A percentile compares a stretch with the other conserved stretches of the same genome.
Conservation (phyloP, 345 rosid species). For the Citrus maxima region DNA sequence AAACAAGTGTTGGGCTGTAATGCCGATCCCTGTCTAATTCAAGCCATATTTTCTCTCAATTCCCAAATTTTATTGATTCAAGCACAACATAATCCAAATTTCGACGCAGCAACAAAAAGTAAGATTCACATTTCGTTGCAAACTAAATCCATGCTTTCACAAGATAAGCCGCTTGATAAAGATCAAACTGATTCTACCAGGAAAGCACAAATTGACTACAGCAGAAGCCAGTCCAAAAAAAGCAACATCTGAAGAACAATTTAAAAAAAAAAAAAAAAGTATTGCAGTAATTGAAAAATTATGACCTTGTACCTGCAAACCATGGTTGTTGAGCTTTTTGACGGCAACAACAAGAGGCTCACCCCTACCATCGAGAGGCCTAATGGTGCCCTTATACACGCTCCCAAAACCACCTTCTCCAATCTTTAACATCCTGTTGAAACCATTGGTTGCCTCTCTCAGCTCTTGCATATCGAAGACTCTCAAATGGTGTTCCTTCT, state of each 20-base stretch:
- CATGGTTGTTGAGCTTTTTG: slow-evolving; percentile 73
- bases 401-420: slow-evolving; percentile 99
- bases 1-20: not conserved
- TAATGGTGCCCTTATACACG: slow-evolving; percentile 74
- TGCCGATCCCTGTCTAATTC: not conserved
- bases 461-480: slow-evolving; percentile 69
- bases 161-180: not conserved
- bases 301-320: slow-evolving; percentile 62
- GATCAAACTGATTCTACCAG: not conserved
- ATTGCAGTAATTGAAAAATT: not conserved
- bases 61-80: not conserved
- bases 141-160: not conserved
- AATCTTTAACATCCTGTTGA: slow-evolving; percentile 60
- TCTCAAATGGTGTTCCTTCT: slow-evolving; percentile 54
- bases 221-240: not conserved
- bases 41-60: not conserved
- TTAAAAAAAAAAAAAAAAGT: not conserved
- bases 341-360: slow-evolving; percentile 61
- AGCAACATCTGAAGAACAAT: not conserved
- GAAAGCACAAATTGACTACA: not conserved
- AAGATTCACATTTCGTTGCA: not conserved
- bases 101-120: not conserved
- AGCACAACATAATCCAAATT: not conserved
- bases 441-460: slow-evolving; percentile 63
- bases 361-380: slow-evolving; percentile 30